Evolutionary conservation across 1,284 basidiomycete genomes (phyloP).

Genomic region (Meripilus lineatus): DNA sequence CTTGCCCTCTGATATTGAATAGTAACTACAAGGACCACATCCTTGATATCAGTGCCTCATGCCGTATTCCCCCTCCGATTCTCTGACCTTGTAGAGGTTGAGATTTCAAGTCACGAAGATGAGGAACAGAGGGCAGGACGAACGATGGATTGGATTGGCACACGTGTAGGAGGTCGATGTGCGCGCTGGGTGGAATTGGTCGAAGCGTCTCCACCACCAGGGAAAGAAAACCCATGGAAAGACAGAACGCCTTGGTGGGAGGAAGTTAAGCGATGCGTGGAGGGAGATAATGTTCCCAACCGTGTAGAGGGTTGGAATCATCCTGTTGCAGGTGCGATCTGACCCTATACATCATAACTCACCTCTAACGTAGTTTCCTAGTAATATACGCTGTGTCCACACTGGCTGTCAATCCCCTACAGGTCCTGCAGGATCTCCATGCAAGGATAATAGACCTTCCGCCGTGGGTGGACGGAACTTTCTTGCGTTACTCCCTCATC

Average conservation of each 20-base stretch:
- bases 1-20: too few species aligned
- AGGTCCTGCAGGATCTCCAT: slow-evolving; percentile 67
- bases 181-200: slow-evolving; percentile 60
- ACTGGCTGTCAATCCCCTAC: slow-evolving; percentile 68
- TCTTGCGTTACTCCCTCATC: slow-evolving; percentile 68
- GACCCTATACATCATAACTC: slow-evolving; percentile 12
- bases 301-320: slow-evolving; percentile 78
- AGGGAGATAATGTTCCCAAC: slow-evolving; percentile 69
- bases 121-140: slow-evolving; percentile 71
- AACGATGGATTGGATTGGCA: slow-evolving; percentile 76
- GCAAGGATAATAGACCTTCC: slow-evolving; percentile 62
- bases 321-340: slow-evolving; percentile 57
- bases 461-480: slow-evolving; percentile 68
- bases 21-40: slow-evolving; percentile 76
- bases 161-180: slow-evolving; percentile 56
- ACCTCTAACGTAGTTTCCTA: slow-evolving; percentile 22
- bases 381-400: slow-evolving; percentile 79
- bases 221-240: slow-evolving; percentile 25
- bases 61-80: slow-evolving; percentile 68
- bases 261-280: slow-evolving; percentile 66
- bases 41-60: slow-evolving; percentile 65
- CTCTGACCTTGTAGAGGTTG: slow-evolving; percentile 66
- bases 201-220: slow-evolving; percentile 16
- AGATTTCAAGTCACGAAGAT: slow-evolving; percentile 65
- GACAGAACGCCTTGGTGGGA: slow-evolving; percentile 77